A percentile compares a stretch with the other conserved stretches of the same genome.
phyloP scores from a whole-genome alignment of 2,329 filamentous ascomycete genomes.

The Basipetospora sp. region DNA sequence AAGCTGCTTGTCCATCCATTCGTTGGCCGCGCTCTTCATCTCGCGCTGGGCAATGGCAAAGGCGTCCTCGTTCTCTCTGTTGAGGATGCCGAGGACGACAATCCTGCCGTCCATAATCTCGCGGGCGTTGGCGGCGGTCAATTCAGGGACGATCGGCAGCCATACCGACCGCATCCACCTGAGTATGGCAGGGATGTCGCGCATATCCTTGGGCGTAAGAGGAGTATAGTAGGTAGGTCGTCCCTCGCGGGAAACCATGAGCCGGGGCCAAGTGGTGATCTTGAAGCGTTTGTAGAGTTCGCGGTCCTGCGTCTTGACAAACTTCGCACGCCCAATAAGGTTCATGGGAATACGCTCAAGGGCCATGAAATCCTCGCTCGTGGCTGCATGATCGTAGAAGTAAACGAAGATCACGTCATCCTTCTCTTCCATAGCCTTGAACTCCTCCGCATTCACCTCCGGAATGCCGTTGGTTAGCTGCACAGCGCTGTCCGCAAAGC shows the following conservation, averaged over 20 bases:
- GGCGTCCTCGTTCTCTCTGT: constrained; percentile 62
- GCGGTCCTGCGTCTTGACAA: constrained; percentile 79
- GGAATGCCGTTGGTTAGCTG: constrained; percentile 62
- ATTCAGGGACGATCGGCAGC: constrained; percentile 87
- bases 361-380: constrained; percentile 77
- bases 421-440: constrained; percentile 74
- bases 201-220: constrained; percentile 80
- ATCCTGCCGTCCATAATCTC: constrained; percentile 92
- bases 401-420: constrained; percentile 95
- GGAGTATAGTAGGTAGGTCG: constrained; percentile 81
- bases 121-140: constrained; percentile 77
- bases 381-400: constrained; percentile 93
- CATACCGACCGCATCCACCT: constrained; percentile 94
- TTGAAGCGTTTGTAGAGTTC: constrained; percentile 70
- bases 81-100: constrained; percentile 83
- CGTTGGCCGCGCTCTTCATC: constrained; percentile 85
- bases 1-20: constrained; percentile 96
- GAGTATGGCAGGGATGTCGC: constrained; percentile 63
- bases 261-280: constrained; percentile 90
- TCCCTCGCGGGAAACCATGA: constrained; percentile 78
- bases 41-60: constrained; percentile 70
- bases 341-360: constrained; percentile 74
- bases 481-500: constrained; percentile 74
- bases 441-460: constrained; percentile 62
- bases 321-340: constrained; percentile 77